Percentiles rank a stretch among this genome's conserved stretches.
These are phyloP conservation scores for Monosporascus sp. DNA, from an alignment of 2,329 filamentous ascomycete species.

Conservation along the genomic window DNA sequence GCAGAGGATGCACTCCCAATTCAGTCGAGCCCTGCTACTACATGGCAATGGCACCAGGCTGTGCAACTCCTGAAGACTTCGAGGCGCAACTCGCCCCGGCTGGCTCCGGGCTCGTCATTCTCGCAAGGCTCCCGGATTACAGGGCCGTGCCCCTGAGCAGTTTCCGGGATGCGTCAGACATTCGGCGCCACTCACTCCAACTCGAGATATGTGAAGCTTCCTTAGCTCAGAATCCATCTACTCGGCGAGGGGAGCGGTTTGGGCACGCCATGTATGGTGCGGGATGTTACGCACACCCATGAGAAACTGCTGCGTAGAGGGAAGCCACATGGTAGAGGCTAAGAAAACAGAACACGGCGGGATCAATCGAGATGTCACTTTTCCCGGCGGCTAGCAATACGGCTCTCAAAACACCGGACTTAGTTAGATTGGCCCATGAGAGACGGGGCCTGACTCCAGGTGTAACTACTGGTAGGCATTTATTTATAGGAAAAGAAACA, in stretches of 20 bases:
- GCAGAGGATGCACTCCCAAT: not conserved
- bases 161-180: slow-evolving; percentile 7
- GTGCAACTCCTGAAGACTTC: slow-evolving; percentile 12
- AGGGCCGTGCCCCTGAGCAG: slow-evolving; percentile 5
- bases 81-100: slow-evolving; percentile 9
- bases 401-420: no score
- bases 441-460: no score
- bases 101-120: slow-evolving; percentile 5
- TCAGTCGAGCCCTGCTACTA: slow-evolving; percentile 11
- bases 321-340: not conserved
- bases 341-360: not conserved
- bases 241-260: not conserved
- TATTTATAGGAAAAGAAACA: no score
- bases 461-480: no score
- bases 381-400: not conserved
- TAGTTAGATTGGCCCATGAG: no score
- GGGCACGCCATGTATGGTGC: not conserved
- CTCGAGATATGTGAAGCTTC: slow-evolving; percentile 19
- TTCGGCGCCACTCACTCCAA: slow-evolving; percentile 14
- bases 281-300: not conserved
- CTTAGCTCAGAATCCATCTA: not conserved
- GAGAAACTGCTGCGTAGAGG: not conserved
- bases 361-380: not conserved
- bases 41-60: slow-evolving; percentile 13
- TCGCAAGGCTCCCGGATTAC: slow-evolving; percentile 10